Base-by-base conservation (phyloP, 257 asterid species). In the Jaltomata sinuosa region DNA sequence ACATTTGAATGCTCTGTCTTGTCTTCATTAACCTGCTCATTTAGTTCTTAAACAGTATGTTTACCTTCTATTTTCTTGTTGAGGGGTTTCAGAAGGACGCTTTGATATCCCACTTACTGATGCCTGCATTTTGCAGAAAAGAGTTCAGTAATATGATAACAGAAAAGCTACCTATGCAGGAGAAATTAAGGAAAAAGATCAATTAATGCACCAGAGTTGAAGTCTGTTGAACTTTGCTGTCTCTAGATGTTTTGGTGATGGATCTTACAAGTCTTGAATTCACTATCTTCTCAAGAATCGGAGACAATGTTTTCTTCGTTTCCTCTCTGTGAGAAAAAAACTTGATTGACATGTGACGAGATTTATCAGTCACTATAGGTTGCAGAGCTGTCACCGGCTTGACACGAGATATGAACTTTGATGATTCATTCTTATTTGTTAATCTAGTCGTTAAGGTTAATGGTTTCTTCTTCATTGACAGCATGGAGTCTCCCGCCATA, bases 301-400 rank as follows among this genome's bases (percentile, higher is more conserved):
- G 90, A 87, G 95, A 88, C 52, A 86, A 45, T 54, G 77, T 76
- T 79, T 89, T 91, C 34, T 42, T 89, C 62, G 88, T 81, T 68
- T 84, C 89, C 40, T 79, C 84, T 42, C 76, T 84, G 85, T 84
- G 84, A 81, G 93, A 81, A 68, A 85, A 81, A 40, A 87, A 83
- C 57, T 86, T 88, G 83, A 89, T 87, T 74, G 98, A 88, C 93
- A 87, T 86, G 88, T 92, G 97, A 87, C 91, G 92, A 69, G 98
- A 88, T 68, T 85, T 85, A 7, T 83, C 91, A 62, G 62, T 83
- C 80, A 80, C 87, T 85, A 53, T 87, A 81, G 87, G 87, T 78
- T 49, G 91, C 78, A 80, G 84, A 42, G 88, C 86, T 74, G 42
- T 84, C 67, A 36, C 85, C 25, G 84, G 86, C 83, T 86, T 89